Evolutionary conservation across 2,329 filamentous ascomycete genomes (phyloP), one percentile per base, ranked within the genome.

Genomic region (Domatiomyces catenatus): DNA sequence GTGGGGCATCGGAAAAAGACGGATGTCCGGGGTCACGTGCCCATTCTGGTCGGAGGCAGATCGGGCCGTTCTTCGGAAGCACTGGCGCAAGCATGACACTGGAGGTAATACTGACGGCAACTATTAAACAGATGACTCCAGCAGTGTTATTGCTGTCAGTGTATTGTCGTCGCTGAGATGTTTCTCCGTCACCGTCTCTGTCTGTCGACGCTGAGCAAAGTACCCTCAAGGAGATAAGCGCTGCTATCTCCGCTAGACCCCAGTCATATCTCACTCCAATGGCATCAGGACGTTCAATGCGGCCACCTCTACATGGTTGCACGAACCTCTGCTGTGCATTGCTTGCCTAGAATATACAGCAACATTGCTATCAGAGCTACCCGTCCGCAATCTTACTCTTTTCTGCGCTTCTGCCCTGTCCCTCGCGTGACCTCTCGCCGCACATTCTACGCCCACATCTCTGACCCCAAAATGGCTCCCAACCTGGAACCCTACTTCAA

Each of bases 401-500:
- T 4, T 15, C 8, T 5, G 3, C 3, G 10, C 32, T 39, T 39
- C 8, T 39, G 32, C 32, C 15, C 32, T 39, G 26, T 20, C 47
- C 18, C 15, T 26, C 47, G 12, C 19, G 32, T 18, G 15, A 47
- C 48, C 17, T 18, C 26, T 22, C 44, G 49, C 50, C 67, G 68
- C 52, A 65, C 63, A 51, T 70, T 64, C 55, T 71, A 71, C 69
- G 67, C 67, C 52, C 59, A 67, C 55, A 69, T 72, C 57, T 65
- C 64, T 59, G 67, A 71, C 61, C 52, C 57, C 71, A 84, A 80
- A 67, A 94, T 95, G 86, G 86, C 87, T 51, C 86, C 88, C 54
- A 80, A 93, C 68, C 80, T 98, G 60, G 86, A 95, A 68, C 76
- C 82, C 57, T 96, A 84, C 75, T 96, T 95, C 76, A 81, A 86